Evolutionary conservation across 768 basidiomycete species (phyloP).

Genomic region (Termitomyces sp.): DNA sequence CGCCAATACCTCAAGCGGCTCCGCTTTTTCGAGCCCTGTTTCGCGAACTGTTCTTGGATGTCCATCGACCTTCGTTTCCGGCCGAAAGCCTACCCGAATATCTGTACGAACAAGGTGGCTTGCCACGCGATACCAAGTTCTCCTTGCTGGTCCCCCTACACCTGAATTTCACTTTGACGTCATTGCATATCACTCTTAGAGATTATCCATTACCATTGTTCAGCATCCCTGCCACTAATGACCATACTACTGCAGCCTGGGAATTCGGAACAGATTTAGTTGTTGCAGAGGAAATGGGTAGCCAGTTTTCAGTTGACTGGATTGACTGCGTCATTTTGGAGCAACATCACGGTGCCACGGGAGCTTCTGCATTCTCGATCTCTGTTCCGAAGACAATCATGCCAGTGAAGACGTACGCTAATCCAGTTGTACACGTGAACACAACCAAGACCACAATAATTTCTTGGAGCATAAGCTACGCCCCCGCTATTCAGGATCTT

Average conservation of each 20-base stretch:
- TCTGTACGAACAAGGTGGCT: slow-evolving; percentile 52
- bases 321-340: slow-evolving; percentile 61
- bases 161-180: slow-evolving; percentile 58
- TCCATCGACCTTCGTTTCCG: slow-evolving; percentile 59
- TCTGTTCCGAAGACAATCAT: slow-evolving; percentile 86
- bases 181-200: slow-evolving; percentile 61
- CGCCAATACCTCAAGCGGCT: slow-evolving; percentile 30
- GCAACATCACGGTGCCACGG: slow-evolving; percentile 44
- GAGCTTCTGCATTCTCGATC: slow-evolving; percentile 49
- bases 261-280: slow-evolving; percentile 75
- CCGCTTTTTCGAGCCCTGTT: slow-evolving; percentile 71
- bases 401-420: slow-evolving; percentile 91
- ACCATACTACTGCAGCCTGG: slow-evolving; percentile 38
- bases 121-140: slow-evolving; percentile 68
- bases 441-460: slow-evolving; percentile 65
- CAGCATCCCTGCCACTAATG: slow-evolving; percentile 52
- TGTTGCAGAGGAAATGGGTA: slow-evolving; percentile 83
- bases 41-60: slow-evolving; percentile 47
- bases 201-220: slow-evolving; percentile 88
- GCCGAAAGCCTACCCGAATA: slow-evolving; percentile 52
- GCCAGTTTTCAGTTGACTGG: slow-evolving; percentile 63
- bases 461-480: slow-evolving; percentile 87
- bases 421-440: slow-evolving; percentile 63
- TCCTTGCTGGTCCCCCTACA: slow-evolving; percentile 82
- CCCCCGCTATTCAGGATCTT: slow-evolving; percentile 81